Evolutionary conservation across 202 grass and related monocot genomes (phyloP).

Genomic region (Schoenoplectus triqueter): DNA sequence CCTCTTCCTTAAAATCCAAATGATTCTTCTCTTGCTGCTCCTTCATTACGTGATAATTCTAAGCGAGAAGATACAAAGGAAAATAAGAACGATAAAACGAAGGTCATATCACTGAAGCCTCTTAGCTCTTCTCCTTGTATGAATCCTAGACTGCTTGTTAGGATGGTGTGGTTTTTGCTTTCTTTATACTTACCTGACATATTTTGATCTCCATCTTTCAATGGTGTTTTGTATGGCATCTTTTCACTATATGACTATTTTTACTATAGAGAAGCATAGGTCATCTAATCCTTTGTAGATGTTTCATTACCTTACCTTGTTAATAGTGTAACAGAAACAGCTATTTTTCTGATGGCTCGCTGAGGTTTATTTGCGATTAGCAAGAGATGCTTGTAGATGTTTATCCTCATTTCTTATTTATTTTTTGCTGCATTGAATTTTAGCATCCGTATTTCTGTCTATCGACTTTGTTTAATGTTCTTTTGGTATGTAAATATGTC

Average conservation of each 20-base stretch:
- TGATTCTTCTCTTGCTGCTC: constrained; percentile 44
- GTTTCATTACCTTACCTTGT: constrained; percentile 19
- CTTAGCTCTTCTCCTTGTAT: constrained; percentile 39
- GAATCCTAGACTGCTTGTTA: constrained; percentile 6
- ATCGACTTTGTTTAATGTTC: constrained; percentile 2
- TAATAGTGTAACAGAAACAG: constrained; percentile 34
- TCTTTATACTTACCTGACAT: constrained; percentile 41
- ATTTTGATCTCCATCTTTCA: constrained; percentile 30
- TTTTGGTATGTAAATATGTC: background rate
- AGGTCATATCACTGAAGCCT: constrained; percentile 54
- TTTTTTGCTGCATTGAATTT: background rate
- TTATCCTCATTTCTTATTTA: constrained; percentile 3
- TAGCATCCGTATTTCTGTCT: background rate
- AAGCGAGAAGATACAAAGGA: constrained; percentile 52
- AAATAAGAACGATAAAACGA: constrained; percentile 48
- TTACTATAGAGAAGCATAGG: constrained; percentile 18
- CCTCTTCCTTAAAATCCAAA: constrained; percentile 56
- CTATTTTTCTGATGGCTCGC: constrained; percentile 21
- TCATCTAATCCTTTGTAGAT: constrained; percentile 36
- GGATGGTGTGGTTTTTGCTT: constrained; percentile 43
- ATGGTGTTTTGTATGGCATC: background rate
- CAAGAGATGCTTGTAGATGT: background rate
- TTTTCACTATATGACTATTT: background rate
- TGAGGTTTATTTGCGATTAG: constrained; percentile 6
- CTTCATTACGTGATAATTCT: constrained; percentile 52